Evolutionary conservation across 441 rosid genomes (phyloP).

Genomic region (Gossypium gossypioides): DNA sequence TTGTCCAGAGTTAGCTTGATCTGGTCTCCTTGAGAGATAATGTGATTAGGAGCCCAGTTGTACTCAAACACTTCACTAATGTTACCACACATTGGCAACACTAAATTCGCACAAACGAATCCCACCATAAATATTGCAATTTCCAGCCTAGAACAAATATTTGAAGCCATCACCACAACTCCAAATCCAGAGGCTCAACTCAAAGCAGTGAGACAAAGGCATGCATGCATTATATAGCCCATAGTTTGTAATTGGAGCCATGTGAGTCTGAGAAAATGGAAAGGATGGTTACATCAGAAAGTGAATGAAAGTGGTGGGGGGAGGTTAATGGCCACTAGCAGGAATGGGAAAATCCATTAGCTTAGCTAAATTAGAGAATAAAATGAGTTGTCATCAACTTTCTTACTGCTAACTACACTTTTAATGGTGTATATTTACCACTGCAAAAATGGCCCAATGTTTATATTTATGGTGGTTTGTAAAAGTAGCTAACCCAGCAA

Average conservation of each 20-base stretch:
- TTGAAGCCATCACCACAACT: neutral
- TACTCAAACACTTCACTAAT: neutral
- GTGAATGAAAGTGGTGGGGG: neutral
- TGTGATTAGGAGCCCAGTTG: constrained; percentile 10
- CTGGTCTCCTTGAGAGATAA: constrained; percentile 5
- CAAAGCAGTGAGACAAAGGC: neutral
- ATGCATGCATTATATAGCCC: neutral
- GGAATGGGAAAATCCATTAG: neutral
- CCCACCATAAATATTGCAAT: neutral
- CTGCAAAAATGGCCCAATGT: neutral
- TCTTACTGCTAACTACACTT: neutral
- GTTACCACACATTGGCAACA: neutral
- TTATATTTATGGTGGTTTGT: no score
- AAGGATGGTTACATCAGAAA: neutral
- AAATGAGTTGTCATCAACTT: constrained; percentile 7
- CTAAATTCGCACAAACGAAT: neutral
- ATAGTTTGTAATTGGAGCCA: neutral
- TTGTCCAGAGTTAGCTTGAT: constrained; percentile 3
- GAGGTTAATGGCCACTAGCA: neutral
- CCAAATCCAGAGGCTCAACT: neutral
- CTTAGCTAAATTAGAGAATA: neutral
- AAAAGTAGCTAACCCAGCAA: no score
- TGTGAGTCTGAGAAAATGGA: neutral
- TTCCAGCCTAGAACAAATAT: neutral
- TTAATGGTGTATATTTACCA: neutral